Evolutionary conservation across 2,329 filamentous ascomycete species (phyloP).

Genomic region (Bimuria novae-zelandiae): DNA sequence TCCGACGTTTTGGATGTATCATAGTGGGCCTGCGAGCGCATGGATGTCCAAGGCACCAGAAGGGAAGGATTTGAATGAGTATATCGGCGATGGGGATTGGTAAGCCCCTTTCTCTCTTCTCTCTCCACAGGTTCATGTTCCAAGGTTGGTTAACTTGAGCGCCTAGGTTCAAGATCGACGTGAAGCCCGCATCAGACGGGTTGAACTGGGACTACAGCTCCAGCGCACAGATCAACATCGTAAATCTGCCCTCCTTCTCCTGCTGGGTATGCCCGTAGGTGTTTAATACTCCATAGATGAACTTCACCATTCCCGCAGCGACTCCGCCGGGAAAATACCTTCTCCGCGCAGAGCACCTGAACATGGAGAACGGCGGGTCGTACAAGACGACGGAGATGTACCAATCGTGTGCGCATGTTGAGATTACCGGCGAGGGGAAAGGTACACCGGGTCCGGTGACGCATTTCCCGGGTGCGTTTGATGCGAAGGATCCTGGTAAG

Average conservation of each 20-base stretch:
- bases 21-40: conserved; percentile 13
- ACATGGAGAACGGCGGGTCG: conserved; percentile 1
- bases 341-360: conserved; percentile 15
- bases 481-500: conserved; percentile 11
- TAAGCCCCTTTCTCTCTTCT: neutral
- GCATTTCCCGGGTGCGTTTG: conserved; percentile 12
- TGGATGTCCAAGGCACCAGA: conserved; percentile 14
- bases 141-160: neutral
- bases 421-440: conserved; percentile 6
- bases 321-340: conserved; percentile 20
- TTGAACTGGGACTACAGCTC: conserved; percentile 7
- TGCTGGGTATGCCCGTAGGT: neutral
- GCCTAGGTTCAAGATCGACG: conserved; percentile 9
- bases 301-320: conserved; percentile 18
- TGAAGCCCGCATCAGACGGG: conserved; percentile 7
- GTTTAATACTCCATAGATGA: conserved; percentile 6
- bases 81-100: conserved; percentile 13
- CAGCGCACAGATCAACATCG: neutral
- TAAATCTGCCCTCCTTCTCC: neutral
- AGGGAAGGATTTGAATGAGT: conserved; percentile 2
- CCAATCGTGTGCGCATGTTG: conserved; percentile 9
- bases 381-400: conserved; percentile 11
- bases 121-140: neutral
- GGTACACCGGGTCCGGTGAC: conserved; percentile 10
- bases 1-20: conserved; percentile 11